Percentiles rank a stretch among this genome's conserved stretches.
These are phyloP conservation scores for Boechera stricta DNA, from an alignment of 345 rosid genomes.

Conservation along the genomic window DNA sequence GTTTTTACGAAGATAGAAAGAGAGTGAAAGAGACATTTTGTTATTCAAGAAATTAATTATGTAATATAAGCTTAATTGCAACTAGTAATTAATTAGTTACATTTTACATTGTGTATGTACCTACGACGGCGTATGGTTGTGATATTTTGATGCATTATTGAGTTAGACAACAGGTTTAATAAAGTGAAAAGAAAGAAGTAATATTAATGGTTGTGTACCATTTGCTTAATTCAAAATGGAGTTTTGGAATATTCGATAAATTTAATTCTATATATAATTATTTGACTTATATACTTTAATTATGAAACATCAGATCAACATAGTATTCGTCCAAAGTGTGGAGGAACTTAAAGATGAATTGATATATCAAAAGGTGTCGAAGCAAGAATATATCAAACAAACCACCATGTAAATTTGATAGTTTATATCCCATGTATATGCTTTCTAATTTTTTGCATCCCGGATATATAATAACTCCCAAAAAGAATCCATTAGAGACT, in stretches of 20 bases:
- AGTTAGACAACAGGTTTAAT: background rate
- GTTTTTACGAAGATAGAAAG: conserved; percentile 18
- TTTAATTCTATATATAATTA: background rate
- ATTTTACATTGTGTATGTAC: background rate
- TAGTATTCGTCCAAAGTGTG: conserved; percentile 25
- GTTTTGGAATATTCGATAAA: conserved; percentile 27
- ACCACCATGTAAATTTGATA: conserved; percentile 17
- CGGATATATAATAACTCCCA: too few species aligned
- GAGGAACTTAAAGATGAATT: conserved; percentile 27
- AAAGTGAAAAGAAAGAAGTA: background rate
- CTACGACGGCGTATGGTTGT: conserved; percentile 22
- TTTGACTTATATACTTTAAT: conserved; percentile 19
- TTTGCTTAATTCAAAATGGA: background rate
- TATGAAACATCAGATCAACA: conserved; percentile 33
- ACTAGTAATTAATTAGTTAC: background rate
- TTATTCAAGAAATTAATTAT: background rate
- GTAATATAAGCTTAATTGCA: background rate
- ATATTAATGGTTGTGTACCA: conserved; percentile 3
- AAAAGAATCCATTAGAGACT: background rate
- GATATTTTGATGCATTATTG: conserved; percentile 6
- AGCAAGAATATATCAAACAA: conserved; percentile 23
- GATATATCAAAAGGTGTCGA: conserved; percentile 31
- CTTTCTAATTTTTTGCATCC: background rate
- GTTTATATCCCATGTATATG: conserved; percentile 7
- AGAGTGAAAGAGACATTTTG: background rate